Evolutionary conservation across 768 basidiomycete species (phyloP), one percentile per base, ranked within the genome.

Genomic region (Mycena maculata): DNA sequence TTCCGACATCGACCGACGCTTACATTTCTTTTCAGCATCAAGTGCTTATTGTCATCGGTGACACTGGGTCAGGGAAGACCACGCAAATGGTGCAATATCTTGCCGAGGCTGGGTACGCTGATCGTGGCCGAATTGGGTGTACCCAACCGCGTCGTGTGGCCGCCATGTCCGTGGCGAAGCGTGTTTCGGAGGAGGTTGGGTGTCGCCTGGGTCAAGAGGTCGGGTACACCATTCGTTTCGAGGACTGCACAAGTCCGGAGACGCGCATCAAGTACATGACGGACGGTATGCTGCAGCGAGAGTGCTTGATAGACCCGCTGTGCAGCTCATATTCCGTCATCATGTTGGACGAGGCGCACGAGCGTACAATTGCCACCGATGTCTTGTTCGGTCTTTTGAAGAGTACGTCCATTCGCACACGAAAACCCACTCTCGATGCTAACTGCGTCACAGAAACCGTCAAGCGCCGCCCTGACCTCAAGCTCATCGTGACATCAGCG

Each of bases 231-330:
- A 98, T 99, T 73, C 97, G 98, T 83, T 99, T 99, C 78, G 98
- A 99, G 82, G 98, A 99, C 79, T 96, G 97, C 79, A 99, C 98
- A 8, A 93, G 95, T 75, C 97, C 98, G 4, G 98, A 99, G 80
- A 99, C 98, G 4, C 90, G 93, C 75, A 99, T 99, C 86, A 99
- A 99, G 80, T 99, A 98, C 86, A 98, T 99, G 98, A 99, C 98
- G 74, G 98, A 99, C 76, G 98, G 98, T 83, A 98, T 99, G 95
- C 86, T 99, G 27, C 94, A 98, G 75, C 89, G 98, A 80, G 98
- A 99, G 84, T 95, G 92, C 70, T 83, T 99, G 58, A 93, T 99
- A 75, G 98, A 99, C 75, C 97, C 97, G 7, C 90, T 98, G 66
- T 91, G 95, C 76, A 93, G 90, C 66, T 87, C 90, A 50, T 99